Conservation (phyloP, 208 protist species). For the Trypanosoma lewisi region DNA sequence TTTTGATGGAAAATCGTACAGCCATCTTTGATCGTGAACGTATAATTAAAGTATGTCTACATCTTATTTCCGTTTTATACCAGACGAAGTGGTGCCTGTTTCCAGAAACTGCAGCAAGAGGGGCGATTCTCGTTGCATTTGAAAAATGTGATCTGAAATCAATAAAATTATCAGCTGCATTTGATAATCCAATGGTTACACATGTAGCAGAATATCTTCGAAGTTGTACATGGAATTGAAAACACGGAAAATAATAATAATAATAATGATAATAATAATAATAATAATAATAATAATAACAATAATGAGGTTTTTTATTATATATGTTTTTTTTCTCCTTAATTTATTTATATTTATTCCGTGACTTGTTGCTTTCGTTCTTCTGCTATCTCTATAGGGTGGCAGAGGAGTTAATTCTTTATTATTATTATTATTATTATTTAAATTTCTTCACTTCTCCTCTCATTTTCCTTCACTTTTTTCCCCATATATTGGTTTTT, state of each 20-base stretch:
- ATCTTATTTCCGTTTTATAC: slow-evolving; percentile 56
- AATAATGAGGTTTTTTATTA: too few species aligned
- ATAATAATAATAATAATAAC: too few species aligned
- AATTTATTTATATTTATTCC: slow-evolving; percentile 8
- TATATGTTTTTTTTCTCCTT: slow-evolving; percentile 1
- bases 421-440: slow-evolving; percentile 19
- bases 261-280: too few species aligned
- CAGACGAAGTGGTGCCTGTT: slow-evolving; percentile 51
- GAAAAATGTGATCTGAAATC: slow-evolving; percentile 20
- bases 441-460: slow-evolving; percentile 6
- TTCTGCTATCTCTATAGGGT: background rate
- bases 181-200: slow-evolving; percentile 11
- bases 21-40: slow-evolving; percentile 33
- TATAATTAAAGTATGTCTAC: slow-evolving; percentile 48
- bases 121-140: slow-evolving; percentile 42
- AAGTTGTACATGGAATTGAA: background rate
- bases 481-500: slow-evolving; percentile 1
- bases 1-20: slow-evolving; percentile 26
- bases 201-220: slow-evolving; percentile 23
- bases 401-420: background rate
- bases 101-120: slow-evolving; percentile 61
- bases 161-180: slow-evolving; percentile 10
- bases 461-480: slow-evolving; percentile 9
- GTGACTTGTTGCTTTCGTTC: slow-evolving; percentile 3
- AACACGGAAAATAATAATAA: too few species aligned